phyloP scores from a whole-genome alignment of 1,139 yeast species.

The Meyerozyma elateridarum region DNA sequence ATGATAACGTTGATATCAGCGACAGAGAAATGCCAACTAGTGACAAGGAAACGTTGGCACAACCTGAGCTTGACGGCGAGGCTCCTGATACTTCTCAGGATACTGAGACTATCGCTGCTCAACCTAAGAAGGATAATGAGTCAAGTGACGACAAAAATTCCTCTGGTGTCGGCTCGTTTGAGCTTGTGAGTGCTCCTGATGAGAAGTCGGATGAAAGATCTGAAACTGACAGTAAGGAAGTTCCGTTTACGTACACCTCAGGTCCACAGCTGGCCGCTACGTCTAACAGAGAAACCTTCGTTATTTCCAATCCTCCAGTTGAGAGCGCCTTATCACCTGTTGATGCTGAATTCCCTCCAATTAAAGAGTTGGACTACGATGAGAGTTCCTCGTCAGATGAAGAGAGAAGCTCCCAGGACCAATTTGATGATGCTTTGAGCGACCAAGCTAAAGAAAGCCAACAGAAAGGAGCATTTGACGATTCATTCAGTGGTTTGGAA shows the following conservation, averaged over 20 bases:
- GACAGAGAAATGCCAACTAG: constrained; percentile 41
- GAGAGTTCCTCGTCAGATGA: constrained; percentile 50
- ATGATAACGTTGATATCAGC: constrained; percentile 57
- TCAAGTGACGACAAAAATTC: constrained; percentile 37
- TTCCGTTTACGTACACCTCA: not conserved
- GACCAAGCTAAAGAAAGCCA: constrained; percentile 26
- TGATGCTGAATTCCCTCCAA: constrained; percentile 66
- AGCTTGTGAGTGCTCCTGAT: constrained; percentile 50
- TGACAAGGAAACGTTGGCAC: constrained; percentile 9
- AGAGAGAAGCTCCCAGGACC: constrained; percentile 21
- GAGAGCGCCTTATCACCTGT: constrained; percentile 4
- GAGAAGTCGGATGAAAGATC: constrained; percentile 15
- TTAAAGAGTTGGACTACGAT: constrained; percentile 56
- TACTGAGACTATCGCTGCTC: constrained; percentile 4
- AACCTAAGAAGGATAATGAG: constrained; percentile 11
- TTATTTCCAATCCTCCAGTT: constrained; percentile 6
- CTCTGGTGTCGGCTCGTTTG: constrained; percentile 49
- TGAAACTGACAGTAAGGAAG: constrained; percentile 7
- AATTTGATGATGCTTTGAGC: constrained; percentile 40
- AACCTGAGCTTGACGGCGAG: constrained; percentile 12
- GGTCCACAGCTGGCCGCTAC: not conserved
- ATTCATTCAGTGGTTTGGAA: constrained; percentile 35
- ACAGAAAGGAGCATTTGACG: constrained; percentile 27
- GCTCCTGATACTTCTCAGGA: constrained; percentile 11
- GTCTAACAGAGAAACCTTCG: constrained; percentile 8